Evolutionary conservation across 805 yeast species (phyloP).

Genomic region (Tetrapisispora fleetii): DNA sequence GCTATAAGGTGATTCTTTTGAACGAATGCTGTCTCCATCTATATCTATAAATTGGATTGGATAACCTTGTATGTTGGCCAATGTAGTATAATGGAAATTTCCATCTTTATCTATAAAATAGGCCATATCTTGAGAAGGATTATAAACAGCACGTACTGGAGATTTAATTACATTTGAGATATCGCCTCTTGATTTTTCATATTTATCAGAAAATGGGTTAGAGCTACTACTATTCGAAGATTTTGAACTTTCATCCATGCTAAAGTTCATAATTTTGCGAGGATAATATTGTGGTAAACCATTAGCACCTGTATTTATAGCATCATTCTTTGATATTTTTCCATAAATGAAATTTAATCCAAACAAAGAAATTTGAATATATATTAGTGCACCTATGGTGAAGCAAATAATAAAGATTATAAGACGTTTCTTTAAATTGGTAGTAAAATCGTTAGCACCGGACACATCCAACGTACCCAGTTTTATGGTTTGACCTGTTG

Average conservation of each 20-base stretch:
- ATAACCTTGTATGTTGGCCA: not conserved
- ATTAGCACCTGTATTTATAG: not conserved
- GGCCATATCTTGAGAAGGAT: slow-evolving; percentile 14
- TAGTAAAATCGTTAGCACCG: not conserved
- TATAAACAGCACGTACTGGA: slow-evolving; percentile 12
- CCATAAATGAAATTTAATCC: not conserved
- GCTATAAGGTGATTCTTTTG: not conserved
- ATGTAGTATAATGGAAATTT: slow-evolving; percentile 17
- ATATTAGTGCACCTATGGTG: not conserved
- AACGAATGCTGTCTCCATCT: not conserved
- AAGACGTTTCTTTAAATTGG: not conserved
- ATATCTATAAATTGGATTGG: not conserved
- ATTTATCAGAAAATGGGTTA: not conserved
- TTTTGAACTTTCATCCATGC: not conserved
- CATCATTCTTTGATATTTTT: not conserved
- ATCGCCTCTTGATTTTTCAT: not conserved
- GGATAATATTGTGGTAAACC: not conserved
- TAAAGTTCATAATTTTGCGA: too few species aligned
- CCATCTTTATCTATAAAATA: slow-evolving; percentile 20
- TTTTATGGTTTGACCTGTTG: not conserved
- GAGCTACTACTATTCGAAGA: not conserved
- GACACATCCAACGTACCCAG: slow-evolving; percentile 1
- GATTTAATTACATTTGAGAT: slow-evolving; percentile 1
- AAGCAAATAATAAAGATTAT: not conserved
- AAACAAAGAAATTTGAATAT: not conserved